Evolutionary conservation across 2,329 filamentous ascomycete species (phyloP), one percentile per base, ranked within the genome.

Genomic region (Didymella segeticola): DNA sequence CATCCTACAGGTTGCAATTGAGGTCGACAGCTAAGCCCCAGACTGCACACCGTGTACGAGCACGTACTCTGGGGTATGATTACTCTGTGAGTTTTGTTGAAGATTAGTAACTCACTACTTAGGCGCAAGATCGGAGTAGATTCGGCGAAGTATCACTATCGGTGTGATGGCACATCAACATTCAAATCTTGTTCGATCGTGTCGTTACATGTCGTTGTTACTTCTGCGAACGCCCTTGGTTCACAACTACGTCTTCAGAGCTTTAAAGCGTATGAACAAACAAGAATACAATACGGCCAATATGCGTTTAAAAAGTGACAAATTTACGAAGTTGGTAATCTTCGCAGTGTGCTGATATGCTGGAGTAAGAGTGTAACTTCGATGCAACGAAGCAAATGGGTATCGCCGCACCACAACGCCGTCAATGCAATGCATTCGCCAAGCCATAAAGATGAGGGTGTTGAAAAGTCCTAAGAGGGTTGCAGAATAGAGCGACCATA

Each of bases 401-500:
- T 72, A 72, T 73, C 62, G 63, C 58, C 43, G 33, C 56, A 58
- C 57, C 41, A 41, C 39, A 68, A 72, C 69, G 67, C 69, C 69
- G 59, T 53, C 57, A 59, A 64, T 67, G 64, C 64, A 71, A 71
- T 70, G 66, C 69, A 58, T 61, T 63, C 58, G 57, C 64, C 49
- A 26, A 62, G 56, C 48, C 57, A 47, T 50, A 55, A 48, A 47
- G 22, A 48, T 43, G 55, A 57, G 43, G 53, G 34, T 53, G 33
- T 52, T 45, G 22, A 43, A 58, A 52, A 26, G 38, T 23, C 22
- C 22, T 47, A 22, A 11, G 22, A n/a, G 22, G 27, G 22, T 22
- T 22, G 17, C 25, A 27, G 23, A 7, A 14, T 33, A 12, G 45
- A 26, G 17, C 30, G 20, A 5, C 19, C 15, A 15, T 25, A 37